Evolutionary conservation across 768 basidiomycete species (phyloP), one percentile per base, ranked within the genome.

Genomic region (Holtermannia corniformis): DNA sequence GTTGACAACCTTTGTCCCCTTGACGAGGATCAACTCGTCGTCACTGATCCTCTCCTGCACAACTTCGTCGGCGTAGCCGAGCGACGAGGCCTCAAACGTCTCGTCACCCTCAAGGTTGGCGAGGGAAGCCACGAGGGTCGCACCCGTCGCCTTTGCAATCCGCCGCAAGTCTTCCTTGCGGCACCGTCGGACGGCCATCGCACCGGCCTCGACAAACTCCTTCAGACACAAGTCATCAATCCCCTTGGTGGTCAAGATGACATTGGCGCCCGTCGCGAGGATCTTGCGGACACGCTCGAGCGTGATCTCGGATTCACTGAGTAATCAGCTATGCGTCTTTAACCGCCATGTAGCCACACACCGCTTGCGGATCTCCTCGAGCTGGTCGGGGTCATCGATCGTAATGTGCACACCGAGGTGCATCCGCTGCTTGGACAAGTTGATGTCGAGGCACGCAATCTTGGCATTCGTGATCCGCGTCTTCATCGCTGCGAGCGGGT

Each of bases 21-120:
- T 99, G 77, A 97, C 78, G 59, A 99, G 76, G 72, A 97, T 97
- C 43, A 95, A 79, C 70, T 99, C 93, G 71, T 99, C 95, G 65
- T 99, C 95, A n/a, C 89, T 85, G 70, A 97, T 90, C 56, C 93
- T 80, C 75, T 96, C 91, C 72, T 99, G 93, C 3, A 88, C 79
- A 59, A 97, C 95, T 74, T 97, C 95, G 16, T 96, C 93, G 3
- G 93, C 93, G 44, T 75, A 77, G n/a, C 93, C 93, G 41, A 99
- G 78, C 72, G 82, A 85, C 71, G 82, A 83, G 22, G 90, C 77
- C 71, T 99, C 95, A 65, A 92, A 97, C 0, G 92, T 91, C 72
- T 99, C 95, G 47, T 99, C 93, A 41, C 95, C 93, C 58, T 99
- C 93, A 11, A 99, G 78, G 73, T 97, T 95, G 7, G 91, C 93